Conservation (phyloP, 331 rosid species). For the Stylosanthes scabra region DNA sequence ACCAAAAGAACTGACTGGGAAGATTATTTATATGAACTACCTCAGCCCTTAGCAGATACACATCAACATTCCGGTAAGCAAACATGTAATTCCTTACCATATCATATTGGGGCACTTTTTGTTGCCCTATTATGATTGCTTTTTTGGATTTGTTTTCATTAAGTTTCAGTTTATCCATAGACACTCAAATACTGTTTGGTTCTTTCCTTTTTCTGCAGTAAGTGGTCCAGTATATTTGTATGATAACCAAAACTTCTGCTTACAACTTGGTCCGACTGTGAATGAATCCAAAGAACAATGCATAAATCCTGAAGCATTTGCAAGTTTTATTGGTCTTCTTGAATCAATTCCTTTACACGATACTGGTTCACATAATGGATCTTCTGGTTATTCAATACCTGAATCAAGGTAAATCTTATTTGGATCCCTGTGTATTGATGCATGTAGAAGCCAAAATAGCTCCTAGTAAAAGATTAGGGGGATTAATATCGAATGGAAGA, state of each 20-base stretch:
- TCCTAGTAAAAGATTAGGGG: slow-evolving; percentile 26
- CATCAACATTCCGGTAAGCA: slow-evolving; percentile 74
- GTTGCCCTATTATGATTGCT: slow-evolving; percentile 21
- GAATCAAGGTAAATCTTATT: slow-evolving; percentile 63
- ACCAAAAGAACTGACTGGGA: slow-evolving; percentile 51
- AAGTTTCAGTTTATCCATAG: slow-evolving; percentile 22
- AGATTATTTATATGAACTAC: slow-evolving; percentile 59
- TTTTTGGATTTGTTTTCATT: slow-evolving; percentile 19
- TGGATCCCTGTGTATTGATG: slow-evolving; percentile 29
- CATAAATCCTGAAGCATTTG: slow-evolving; percentile 84
- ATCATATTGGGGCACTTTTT: slow-evolving; percentile 7
- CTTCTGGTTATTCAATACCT: slow-evolving; percentile 62
- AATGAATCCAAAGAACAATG: slow-evolving; percentile 72
- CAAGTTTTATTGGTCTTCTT: slow-evolving; percentile 84
- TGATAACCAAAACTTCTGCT: slow-evolving; percentile 74
- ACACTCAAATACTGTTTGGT: slow-evolving; percentile 28
- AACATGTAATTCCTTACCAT: slow-evolving; percentile 33
- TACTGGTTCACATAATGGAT: slow-evolving; percentile 62
- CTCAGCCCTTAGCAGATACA: slow-evolving; percentile 67
- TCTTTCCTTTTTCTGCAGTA: slow-evolving; percentile 42
- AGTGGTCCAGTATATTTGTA: slow-evolving; percentile 75
- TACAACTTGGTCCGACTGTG: slow-evolving; percentile 60
- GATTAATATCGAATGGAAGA: slow-evolving; percentile 11
- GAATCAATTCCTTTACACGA: slow-evolving; percentile 91
- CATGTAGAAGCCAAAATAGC: slow-evolving; percentile 20